These are phyloP conservation scores for Colletotrichum sp. DNA, from an alignment of 2,329 filamentous ascomycete genomes.

Conservation along the genomic window DNA sequence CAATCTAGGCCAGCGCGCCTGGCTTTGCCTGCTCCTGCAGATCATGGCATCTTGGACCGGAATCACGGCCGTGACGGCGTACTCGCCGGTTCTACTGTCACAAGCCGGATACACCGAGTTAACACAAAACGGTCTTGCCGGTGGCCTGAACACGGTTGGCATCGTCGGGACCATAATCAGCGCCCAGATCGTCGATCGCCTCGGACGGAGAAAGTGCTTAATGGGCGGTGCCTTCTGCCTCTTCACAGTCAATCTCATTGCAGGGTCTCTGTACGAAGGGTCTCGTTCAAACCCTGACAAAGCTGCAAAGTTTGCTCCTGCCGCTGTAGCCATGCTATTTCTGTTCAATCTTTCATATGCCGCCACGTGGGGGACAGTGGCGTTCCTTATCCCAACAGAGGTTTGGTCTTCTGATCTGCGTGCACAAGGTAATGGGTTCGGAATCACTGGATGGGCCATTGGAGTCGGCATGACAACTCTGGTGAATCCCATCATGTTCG, in stretches of 20 bases:
- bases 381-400: slow-evolving; percentile 58
- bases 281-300: slow-evolving; percentile 21
- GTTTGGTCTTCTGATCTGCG: slow-evolving; percentile 62
- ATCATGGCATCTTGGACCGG: background rate
- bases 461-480: slow-evolving; percentile 60
- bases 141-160: slow-evolving; percentile 56
- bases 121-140: slow-evolving; percentile 48
- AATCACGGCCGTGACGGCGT: background rate
- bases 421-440: slow-evolving; percentile 64
- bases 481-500: slow-evolving; percentile 59
- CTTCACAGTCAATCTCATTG: slow-evolving; percentile 46
- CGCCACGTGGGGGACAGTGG: slow-evolving; percentile 53
- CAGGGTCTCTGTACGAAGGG: slow-evolving; percentile 47
- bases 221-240: slow-evolving; percentile 42
- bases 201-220: slow-evolving; percentile 47
- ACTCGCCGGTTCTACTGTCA: background rate
- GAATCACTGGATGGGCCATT: slow-evolving; percentile 64
- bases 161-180: slow-evolving; percentile 56
- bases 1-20: background rate
- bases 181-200: slow-evolving; percentile 53
- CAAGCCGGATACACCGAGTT: background rate
- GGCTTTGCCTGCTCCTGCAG: background rate
- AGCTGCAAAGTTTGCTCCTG: slow-evolving; percentile 44
- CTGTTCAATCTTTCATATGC: slow-evolving; percentile 57
- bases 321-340: slow-evolving; percentile 52